These are phyloP conservation scores for Hanseniaspora singularis DNA, from an alignment of 805 yeast genomes.

Conservation along the genomic window DNA sequence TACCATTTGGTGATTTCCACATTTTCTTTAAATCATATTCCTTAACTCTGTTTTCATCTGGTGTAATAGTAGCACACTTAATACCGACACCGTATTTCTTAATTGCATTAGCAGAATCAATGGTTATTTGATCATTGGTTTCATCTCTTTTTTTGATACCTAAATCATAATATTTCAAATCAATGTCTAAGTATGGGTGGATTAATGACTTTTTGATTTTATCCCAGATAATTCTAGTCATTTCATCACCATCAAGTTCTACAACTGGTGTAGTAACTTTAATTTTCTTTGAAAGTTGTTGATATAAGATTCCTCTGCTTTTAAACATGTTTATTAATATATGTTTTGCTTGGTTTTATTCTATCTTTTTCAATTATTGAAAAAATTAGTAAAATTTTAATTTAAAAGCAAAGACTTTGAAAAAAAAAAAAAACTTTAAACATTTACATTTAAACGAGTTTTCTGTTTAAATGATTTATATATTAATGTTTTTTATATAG, in stretches of 20 bases:
- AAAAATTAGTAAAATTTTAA: too few relatives aligned
- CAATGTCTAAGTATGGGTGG: slow-evolving; percentile 58
- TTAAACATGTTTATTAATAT: too few relatives aligned
- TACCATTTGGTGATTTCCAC: slow-evolving; percentile 83
- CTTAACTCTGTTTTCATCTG: slow-evolving; percentile 67
- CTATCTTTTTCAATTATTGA: too few relatives aligned
- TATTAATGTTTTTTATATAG: too few relatives aligned
- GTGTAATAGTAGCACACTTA: slow-evolving; percentile 78
- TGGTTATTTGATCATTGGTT: slow-evolving; percentile 62
- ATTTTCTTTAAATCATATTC: slow-evolving; percentile 63
- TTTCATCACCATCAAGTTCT: slow-evolving; percentile 75
- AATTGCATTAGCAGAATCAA: slow-evolving; percentile 68
- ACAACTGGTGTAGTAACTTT: slow-evolving; percentile 63
- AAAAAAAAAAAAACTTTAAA: too few relatives aligned
- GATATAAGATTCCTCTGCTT: slow-evolving; percentile 23
- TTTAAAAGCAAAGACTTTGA: too few relatives aligned
- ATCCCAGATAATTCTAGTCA: slow-evolving; percentile 78
- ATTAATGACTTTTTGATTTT: slow-evolving; percentile 57
- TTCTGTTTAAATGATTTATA: too few relatives aligned
- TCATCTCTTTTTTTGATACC: slow-evolving; percentile 56
- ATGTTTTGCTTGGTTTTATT: too few relatives aligned
- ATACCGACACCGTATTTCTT: slow-evolving; percentile 66
- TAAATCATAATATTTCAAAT: slow-evolving; percentile 64
- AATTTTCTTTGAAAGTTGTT: slow-evolving; percentile 37
- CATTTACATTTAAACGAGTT: too few relatives aligned